Conservation (phyloP, 2,329 filamentous ascomycete species). For the Colletotrichum chrysophilum region DNA sequence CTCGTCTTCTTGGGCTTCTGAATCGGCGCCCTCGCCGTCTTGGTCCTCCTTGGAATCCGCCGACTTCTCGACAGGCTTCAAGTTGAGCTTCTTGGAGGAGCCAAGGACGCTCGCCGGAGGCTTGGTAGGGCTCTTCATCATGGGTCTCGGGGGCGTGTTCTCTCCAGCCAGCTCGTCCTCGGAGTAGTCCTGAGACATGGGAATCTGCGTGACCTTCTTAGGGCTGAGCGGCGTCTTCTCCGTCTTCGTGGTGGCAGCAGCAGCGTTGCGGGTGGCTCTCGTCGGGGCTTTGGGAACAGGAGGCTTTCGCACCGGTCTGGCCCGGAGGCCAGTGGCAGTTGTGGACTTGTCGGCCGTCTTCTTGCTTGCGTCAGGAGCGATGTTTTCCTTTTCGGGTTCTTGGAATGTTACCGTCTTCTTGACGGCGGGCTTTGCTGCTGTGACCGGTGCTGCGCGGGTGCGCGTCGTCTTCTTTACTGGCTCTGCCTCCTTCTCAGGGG, state of each 20-base stretch:
- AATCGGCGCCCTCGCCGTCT: conserved; percentile 20
- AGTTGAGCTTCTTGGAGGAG: conserved; percentile 39
- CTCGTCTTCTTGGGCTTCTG: conserved; percentile 7
- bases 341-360: conserved; percentile 34
- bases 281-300: conserved; percentile 30
- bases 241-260: conserved; percentile 32
- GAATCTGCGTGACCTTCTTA: conserved; percentile 68
- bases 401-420: conserved; percentile 71
- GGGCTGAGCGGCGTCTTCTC: conserved; percentile 63
- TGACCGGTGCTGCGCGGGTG: conserved; percentile 28
- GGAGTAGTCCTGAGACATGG: conserved; percentile 52
- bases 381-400: conserved; percentile 69
- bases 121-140: conserved; percentile 63
- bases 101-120: conserved; percentile 38
- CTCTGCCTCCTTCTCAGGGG: conserved; percentile 29
- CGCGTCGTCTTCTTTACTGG: conserved; percentile 27
- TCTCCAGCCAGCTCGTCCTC: conserved; percentile 66
- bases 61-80: conserved; percentile 23
- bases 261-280: conserved; percentile 28
- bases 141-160: conserved; percentile 53
- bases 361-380: conserved; percentile 45
- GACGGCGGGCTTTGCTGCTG: conserved; percentile 45
- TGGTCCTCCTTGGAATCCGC: conserved; percentile 21
- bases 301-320: conserved; percentile 52
- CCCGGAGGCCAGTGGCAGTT: conserved; percentile 39